Base-by-base conservation (phyloP, 768 basidiomycete species). In the Tylopilus sp. region DNA sequence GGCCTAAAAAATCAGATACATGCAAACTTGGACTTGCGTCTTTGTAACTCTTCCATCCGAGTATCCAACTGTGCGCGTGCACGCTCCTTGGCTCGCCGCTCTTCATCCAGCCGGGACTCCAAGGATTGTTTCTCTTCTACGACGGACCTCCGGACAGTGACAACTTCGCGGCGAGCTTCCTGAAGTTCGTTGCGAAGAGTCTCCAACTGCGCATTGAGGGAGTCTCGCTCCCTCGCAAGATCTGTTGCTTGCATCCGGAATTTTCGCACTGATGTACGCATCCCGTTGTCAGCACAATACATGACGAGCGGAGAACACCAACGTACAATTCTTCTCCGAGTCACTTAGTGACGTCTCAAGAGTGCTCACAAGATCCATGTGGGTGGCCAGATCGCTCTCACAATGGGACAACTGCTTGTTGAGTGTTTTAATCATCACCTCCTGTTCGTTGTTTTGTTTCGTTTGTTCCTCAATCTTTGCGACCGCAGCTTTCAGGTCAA, bases 331-430 rank as follows among this genome's bases (percentile, higher is more conserved):
- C 70, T 96, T 92, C 74, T 96, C 94, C 21, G 91, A 90, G 63
- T 96, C 93, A 45, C 88, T 87, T 14, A 96, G 77, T 7, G 90
- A 92, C 40, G 85, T 81, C 72, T 96, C 92, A 24, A 96, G 78
- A 11, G 86, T 89, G 56, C 74, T 79, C 56, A 93, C 91, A 48
- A 93, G 81, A 67, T 96, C 91, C 81, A 93, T 92, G 64, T 95
- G 92, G 25, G 89, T 85, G 61, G 94, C 89, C 57, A 95, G 76
- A 70, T 97, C 93, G 56, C 80, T 82, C 72, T 97, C 94, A 64
- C 92, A 94, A 68, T 96, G 93, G n/a, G 84, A 85, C 44, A 97
- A 69, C 70, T 94, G 92, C 70, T 96, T 94, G 71, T 93, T 94
- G 56, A 97, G 80, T 22, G 89, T 93, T 72, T 91, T 89, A 74